Evolutionary conservation across 352 stramenopile genomes (phyloP).

Genomic region (Sclerospora graminicola): DNA sequence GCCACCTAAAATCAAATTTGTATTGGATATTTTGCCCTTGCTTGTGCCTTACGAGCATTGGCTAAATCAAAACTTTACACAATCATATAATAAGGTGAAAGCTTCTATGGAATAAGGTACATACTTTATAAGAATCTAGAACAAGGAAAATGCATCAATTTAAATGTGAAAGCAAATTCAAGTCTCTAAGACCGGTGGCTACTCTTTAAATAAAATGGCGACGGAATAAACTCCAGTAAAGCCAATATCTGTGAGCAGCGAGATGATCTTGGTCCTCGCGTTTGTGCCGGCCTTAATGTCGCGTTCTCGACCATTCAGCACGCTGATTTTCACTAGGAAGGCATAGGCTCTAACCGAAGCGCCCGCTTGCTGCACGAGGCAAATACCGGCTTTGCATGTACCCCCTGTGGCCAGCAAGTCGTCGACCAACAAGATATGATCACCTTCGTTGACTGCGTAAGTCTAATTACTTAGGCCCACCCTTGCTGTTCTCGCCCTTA

Average conservation of each 20-base stretch:
- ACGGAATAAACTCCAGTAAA: too few species aligned
- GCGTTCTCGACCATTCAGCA: constrained; percentile 43
- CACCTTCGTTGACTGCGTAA: constrained; percentile 56
- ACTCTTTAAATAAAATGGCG: too few species aligned
- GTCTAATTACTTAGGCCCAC: constrained; percentile 78
- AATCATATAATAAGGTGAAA: too few species aligned
- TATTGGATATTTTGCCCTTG: too few species aligned
- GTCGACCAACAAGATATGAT: constrained; percentile 94
- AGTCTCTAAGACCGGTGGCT: too few species aligned
- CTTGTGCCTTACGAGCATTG: too few species aligned
- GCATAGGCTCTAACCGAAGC: constrained; percentile 86
- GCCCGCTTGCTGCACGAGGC: constrained; percentile 80
- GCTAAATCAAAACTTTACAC: too few species aligned
- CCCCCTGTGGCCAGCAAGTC: constrained; percentile 96
- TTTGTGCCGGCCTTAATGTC: constrained; percentile 28
- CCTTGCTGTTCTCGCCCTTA: constrained; percentile 76
- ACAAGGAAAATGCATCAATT: too few species aligned
- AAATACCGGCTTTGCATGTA: constrained; percentile 84
- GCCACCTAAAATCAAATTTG: too few species aligned
- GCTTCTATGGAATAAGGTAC: too few species aligned
- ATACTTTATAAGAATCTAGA: too few species aligned
- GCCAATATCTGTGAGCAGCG: constrained; percentile 59
- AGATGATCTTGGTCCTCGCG: constrained; percentile 36
- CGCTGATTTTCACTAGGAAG: constrained; percentile 92
- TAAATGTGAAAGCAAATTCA: too few species aligned